Evolutionary conservation across 1,139 yeast genomes (phyloP).

Genomic region (Williopsis jadinii): DNA sequence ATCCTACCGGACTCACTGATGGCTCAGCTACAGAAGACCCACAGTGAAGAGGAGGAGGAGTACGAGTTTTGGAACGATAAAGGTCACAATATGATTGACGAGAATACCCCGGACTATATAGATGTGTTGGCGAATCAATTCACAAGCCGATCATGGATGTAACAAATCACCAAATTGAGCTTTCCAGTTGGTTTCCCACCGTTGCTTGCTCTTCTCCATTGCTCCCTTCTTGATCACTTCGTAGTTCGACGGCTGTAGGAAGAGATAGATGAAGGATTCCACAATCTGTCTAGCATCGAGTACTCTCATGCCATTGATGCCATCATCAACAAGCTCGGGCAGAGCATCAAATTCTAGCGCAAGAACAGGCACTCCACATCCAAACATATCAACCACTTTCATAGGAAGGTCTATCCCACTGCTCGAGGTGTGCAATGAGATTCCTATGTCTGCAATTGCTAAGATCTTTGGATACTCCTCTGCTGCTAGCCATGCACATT

Average conservation of each 20-base stretch:
- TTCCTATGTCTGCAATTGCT: constrained; percentile 77
- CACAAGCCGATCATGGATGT: constrained; percentile 3
- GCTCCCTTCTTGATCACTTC: constrained; percentile 60
- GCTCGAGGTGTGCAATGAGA: constrained; percentile 85
- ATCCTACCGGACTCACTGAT: constrained; percentile 47
- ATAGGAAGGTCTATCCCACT: constrained; percentile 94
- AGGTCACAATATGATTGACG: constrained; percentile 34
- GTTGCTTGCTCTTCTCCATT: constrained; percentile 47
- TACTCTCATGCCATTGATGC: constrained; percentile 39
- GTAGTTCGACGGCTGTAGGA: constrained; percentile 34
- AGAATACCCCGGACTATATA: constrained; percentile 28
- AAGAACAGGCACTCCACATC: constrained; percentile 90
- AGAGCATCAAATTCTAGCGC: constrained; percentile 72
- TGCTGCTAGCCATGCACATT: constrained; percentile 68
- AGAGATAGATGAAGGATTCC: constrained; percentile 37
- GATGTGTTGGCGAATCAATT: constrained; percentile 9
- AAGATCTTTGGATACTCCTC: constrained; percentile 78
- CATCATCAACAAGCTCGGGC: constrained; percentile 47
- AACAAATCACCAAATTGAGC: constrained; percentile 12
- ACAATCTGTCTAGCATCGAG: constrained; percentile 41
- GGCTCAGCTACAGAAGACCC: constrained; percentile 25
- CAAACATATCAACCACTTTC: constrained; percentile 96
- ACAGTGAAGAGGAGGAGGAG: constrained; percentile 32
- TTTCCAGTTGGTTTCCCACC: constrained; percentile 81
- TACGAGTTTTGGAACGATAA: constrained; percentile 43